Percentiles rank a stretch among this genome's conserved stretches.
Evolutionary conservation across 352 stramenopile species (phyloP).

Genomic region (Phytophthora pistaciae): DNA sequence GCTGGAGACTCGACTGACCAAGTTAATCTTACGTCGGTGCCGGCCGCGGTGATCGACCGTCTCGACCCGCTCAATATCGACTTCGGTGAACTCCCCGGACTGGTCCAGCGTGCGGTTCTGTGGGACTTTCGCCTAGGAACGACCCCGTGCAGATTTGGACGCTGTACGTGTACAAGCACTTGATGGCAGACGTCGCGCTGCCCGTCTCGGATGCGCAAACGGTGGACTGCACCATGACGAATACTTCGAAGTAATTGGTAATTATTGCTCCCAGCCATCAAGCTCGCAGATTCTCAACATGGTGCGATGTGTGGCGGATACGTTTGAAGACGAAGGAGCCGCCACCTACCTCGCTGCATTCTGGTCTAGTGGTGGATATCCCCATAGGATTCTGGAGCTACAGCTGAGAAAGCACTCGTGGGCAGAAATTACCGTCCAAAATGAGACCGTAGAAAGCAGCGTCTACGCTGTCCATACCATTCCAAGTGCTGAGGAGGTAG

Average conservation of each 20-base stretch:
- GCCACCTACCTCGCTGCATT: slow-evolving; percentile 23
- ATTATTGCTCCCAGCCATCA: slow-evolving; percentile 40
- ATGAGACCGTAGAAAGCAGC: neutral
- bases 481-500: slow-evolving; percentile 17
- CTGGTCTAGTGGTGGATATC: slow-evolving; percentile 37
- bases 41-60: slow-evolving; percentile 16
- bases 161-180: slow-evolving; percentile 17
- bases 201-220: slow-evolving; percentile 6
- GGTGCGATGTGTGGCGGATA: slow-evolving; percentile 40
- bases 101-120: slow-evolving; percentile 42
- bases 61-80: slow-evolving; percentile 19
- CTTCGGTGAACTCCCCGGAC: slow-evolving; percentile 31
- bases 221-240: slow-evolving; percentile 27
- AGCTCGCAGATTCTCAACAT: slow-evolving; percentile 45
- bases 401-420: slow-evolving; percentile 37
- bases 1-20: slow-evolving; percentile 26
- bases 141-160: slow-evolving; percentile 36
- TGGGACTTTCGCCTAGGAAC: slow-evolving; percentile 43
- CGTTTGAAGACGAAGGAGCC: slow-evolving; percentile 14
- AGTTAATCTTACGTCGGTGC: slow-evolving; percentile 6
- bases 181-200: slow-evolving; percentile 39
- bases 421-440: slow-evolving; percentile 25
- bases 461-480: slow-evolving; percentile 37
- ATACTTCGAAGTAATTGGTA: no score
- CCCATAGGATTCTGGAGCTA: slow-evolving; percentile 19